These are phyloP conservation scores for Dendrostoma leiphaemia DNA, from an alignment of 2,329 filamentous ascomycete species.

Conservation along the genomic window DNA sequence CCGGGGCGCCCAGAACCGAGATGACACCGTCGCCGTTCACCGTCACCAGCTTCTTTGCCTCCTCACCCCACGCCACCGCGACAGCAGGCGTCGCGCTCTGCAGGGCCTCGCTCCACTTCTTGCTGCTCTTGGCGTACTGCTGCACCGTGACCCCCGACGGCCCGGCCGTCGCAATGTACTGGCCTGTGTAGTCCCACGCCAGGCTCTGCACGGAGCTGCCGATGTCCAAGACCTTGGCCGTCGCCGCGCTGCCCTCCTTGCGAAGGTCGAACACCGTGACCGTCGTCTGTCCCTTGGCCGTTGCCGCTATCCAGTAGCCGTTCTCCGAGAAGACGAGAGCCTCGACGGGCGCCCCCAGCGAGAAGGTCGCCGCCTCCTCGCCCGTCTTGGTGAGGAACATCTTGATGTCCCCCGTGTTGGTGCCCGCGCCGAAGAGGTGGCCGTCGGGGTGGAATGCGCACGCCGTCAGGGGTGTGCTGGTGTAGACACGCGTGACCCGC, in stretches of 20 bases:
- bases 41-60: slow-evolving; percentile 71
- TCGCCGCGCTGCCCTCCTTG: slow-evolving; percentile 79
- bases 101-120: slow-evolving; percentile 86
- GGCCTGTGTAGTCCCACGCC: slow-evolving; percentile 91
- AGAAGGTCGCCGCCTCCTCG: slow-evolving; percentile 72
- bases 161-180: slow-evolving; percentile 83
- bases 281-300: slow-evolving; percentile 71
- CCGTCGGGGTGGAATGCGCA: slow-evolving; percentile 94
- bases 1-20: slow-evolving; percentile 62
- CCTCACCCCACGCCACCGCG: slow-evolving; percentile 73
- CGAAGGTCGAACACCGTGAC: slow-evolving; percentile 90
- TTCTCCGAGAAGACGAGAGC: slow-evolving; percentile 90
- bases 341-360: slow-evolving; percentile 66
- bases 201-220: slow-evolving; percentile 75
- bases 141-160: slow-evolving; percentile 80
- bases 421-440: slow-evolving; percentile 86
- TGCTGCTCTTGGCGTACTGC: slow-evolving; percentile 82
- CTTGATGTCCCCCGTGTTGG: slow-evolving; percentile 76
- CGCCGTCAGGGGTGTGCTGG: slow-evolving; percentile 70
- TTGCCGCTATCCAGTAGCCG: slow-evolving; percentile 90
- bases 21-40: slow-evolving; percentile 74
- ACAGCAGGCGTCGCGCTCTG: slow-evolving; percentile 71
- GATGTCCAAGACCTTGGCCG: slow-evolving; percentile 81
- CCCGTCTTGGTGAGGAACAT: slow-evolving; percentile 85
- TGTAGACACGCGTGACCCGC: slow-evolving; percentile 75